Conservation (phyloP, 2,329 filamentous ascomycete genomes). For the Colletotrichum paranaense region DNA sequence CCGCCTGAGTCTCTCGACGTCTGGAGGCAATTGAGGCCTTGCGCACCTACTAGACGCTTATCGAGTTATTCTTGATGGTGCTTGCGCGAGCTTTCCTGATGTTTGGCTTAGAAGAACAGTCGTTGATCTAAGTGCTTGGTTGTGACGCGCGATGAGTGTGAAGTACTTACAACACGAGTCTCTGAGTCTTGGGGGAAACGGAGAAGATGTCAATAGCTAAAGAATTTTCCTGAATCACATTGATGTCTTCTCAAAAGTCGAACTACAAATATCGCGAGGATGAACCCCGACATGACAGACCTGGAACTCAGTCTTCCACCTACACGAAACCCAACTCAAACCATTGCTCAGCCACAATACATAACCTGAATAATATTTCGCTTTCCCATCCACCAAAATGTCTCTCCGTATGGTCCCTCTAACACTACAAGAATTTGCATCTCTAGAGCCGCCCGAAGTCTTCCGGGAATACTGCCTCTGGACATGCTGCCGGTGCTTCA, state of each 20-base stretch:
- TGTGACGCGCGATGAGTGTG: neutral
- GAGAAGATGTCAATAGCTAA: rapidly evolving
- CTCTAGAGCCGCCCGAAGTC: neutral
- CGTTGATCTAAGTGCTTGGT: neutral
- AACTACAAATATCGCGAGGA: neutral
- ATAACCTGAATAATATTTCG: neutral
- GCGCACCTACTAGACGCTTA: neutral
- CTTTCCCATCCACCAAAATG: neutral
- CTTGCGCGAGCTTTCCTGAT: neutral
- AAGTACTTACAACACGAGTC: neutral
- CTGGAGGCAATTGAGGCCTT: too few relatives aligned
- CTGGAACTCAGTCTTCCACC: neutral
- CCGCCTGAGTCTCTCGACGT: too few relatives aligned
- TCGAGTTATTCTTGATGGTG: neutral
- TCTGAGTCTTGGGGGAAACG: neutral
- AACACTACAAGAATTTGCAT: neutral
- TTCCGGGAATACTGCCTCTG: neutral
- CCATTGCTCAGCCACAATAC: neutral
- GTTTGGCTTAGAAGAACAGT: neutral
- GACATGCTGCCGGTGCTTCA: neutral
- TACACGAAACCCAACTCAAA: neutral
- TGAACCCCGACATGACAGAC: too few relatives aligned
- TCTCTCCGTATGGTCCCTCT: neutral
- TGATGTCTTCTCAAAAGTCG: neutral
- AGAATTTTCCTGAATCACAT: rapidly evolving